phyloP scores from a whole-genome alignment of 1,284 basidiomycete species.

The Boletus holoroseus region DNA sequence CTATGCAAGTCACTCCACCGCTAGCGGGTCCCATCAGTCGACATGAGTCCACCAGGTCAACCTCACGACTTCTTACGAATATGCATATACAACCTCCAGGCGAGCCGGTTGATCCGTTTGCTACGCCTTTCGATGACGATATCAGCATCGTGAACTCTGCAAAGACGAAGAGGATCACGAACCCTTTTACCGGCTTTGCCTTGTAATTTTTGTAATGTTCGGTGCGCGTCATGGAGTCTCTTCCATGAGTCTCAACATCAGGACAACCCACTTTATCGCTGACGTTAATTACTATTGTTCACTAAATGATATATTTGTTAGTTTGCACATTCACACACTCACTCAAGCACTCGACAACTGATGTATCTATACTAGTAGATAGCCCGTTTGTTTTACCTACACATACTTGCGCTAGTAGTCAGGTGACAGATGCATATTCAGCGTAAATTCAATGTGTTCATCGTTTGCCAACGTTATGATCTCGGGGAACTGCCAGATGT shows the following conservation, averaged over 20 bases:
- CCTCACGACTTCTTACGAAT: slow-evolving; percentile 45
- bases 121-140: slow-evolving; percentile 75
- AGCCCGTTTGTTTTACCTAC: slow-evolving; percentile 3
- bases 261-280: slow-evolving; percentile 9
- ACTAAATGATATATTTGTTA: slow-evolving; percentile 10
- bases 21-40: slow-evolving; percentile 24
- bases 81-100: slow-evolving; percentile 40
- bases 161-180: slow-evolving; percentile 24
- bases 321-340: slow-evolving; percentile 8
- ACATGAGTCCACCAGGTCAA: slow-evolving; percentile 35
- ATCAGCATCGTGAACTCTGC: slow-evolving; percentile 30
- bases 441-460: slow-evolving; percentile 1
- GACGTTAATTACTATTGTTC: slow-evolving; percentile 9
- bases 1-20: slow-evolving; percentile 21
- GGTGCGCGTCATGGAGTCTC: neutral
- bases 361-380: slow-evolving; percentile 29
- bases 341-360: slow-evolving; percentile 2
- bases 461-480: neutral
- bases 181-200: slow-evolving; percentile 31
- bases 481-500: neutral
- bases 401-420: neutral
- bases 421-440: slow-evolving; percentile 7
- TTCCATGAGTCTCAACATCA: neutral
- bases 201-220: slow-evolving; percentile 14
- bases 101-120: slow-evolving; percentile 50